Base-by-base conservation (phyloP, 805 yeast genomes). In the Saccharomycopsis oosterbeekiorum region DNA sequence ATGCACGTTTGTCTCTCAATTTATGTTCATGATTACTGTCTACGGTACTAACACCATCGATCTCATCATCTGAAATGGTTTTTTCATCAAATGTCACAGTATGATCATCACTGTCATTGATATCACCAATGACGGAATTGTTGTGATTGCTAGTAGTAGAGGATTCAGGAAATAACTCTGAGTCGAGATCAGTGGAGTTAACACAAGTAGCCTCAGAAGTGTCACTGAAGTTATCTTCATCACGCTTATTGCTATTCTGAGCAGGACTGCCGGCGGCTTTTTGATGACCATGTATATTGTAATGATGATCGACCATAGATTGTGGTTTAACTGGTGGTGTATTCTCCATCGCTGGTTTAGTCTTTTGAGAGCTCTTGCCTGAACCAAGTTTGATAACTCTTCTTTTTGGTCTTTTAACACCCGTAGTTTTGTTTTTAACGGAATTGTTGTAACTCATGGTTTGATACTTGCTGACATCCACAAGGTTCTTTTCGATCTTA, bases 341-440 rank as follows among this genome's bases (percentile, higher is more conserved):
- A 21, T 24, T 47, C 34, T 47, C 53, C 34, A 24, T 15, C 2
- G 37, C 21, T 14, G 42, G 15, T 11, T 34, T 29, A 19, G 29
- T 43, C 6, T 29, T 41, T 12, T 15, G 26, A 19, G 53, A 17
- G 8, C 29, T 53, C 59, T 60, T 56, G 55, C 59, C 57, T 34
- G 40, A 55, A 11, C 59, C 55, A 40, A 71, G 59, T 53, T 66
- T 66, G 43, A 73, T 63, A 4, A 70, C 71, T 21, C 76, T 64
- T 34, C 74, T 66, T 43, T 67, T 65, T 12, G 71, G 74, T 43
- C 65, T 66, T 36, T 67, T 62, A 11, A 54, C 58, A 11, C 41
- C 37, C n/a, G 59, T 59, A 26, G 57, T 60, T 36, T 60, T 63
- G 8, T 54, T 39, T 47, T 63, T 63, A 15, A 56, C 55, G n/a